phyloP scores from a whole-genome alignment of 345 rosid species.

The Eucalyptus shirleyi region DNA sequence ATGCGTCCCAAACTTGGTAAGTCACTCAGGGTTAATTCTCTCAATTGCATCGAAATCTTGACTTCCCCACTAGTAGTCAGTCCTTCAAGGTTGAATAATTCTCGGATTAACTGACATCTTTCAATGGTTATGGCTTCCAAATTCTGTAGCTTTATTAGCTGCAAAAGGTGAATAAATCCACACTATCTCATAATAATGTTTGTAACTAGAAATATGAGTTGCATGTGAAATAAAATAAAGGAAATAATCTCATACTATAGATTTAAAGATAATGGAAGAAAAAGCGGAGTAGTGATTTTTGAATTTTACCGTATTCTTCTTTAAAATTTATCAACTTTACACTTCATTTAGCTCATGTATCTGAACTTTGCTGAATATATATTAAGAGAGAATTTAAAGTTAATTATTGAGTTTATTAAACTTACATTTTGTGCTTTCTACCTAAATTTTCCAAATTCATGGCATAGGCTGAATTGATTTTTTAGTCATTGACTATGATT shows the following conservation, averaged over 20 bases:
- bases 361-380: no score
- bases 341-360: no score
- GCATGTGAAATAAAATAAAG: background rate
- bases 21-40: background rate
- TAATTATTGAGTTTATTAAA: background rate
- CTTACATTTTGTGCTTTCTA: no score
- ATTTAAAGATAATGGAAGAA: no score
- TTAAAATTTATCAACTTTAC: no score
- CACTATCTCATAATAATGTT: background rate
- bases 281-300: no score
- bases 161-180: no score
- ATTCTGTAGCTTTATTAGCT: background rate
- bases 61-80: fast-evolving
- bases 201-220: fast-evolving
- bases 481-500: fast-evolving
- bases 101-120: fast-evolving
- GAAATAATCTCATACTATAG: fast-evolving
- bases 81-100: background rate
- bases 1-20: background rate
- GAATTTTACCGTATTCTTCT: no score
- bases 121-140: background rate
- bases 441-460: no score
- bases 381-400: background rate
- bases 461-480: no score
- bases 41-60: fast-evolving